phyloP scores from a whole-genome alignment of 169 alveolate species.

The Perkinsus olseni region DNA sequence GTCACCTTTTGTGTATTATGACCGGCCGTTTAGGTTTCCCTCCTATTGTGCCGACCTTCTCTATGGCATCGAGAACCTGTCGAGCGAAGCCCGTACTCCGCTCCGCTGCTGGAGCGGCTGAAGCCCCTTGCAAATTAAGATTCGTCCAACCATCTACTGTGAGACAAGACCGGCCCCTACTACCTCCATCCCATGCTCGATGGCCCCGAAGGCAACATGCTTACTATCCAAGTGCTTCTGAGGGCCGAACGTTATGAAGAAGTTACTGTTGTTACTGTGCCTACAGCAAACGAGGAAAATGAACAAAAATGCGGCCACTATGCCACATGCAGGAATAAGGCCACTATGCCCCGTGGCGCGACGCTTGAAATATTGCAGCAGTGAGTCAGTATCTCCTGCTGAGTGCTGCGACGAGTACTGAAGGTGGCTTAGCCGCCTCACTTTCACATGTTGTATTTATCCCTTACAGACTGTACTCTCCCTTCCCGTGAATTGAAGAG shows the following conservation, averaged over 20 bases:
- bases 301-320: not conserved
- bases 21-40: constrained; percentile 58
- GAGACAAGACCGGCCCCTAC: too few species aligned
- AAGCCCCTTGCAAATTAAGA: not conserved
- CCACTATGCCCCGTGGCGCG: too few species aligned
- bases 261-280: constrained; percentile 63
- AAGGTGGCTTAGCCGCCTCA: too few species aligned
- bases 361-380: too few species aligned
- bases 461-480: too few species aligned
- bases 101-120: not conserved
- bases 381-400: too few species aligned
- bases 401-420: too few species aligned
- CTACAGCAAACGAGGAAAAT: not conserved
- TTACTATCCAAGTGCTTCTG: constrained; percentile 81
- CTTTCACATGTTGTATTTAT: too few species aligned
- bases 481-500: too few species aligned
- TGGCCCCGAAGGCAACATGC: constrained; percentile 64
- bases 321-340: constrained; percentile 9
- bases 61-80: constrained; percentile 26
- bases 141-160: too few species aligned
- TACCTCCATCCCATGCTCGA: constrained; percentile 59
- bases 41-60: constrained; percentile 51
- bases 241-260: constrained; percentile 75
- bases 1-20: constrained; percentile 49
- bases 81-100: not conserved